phyloP scores from a whole-genome alignment of 2,329 filamentous ascomycete species.

The Bipolaris victoriae region DNA sequence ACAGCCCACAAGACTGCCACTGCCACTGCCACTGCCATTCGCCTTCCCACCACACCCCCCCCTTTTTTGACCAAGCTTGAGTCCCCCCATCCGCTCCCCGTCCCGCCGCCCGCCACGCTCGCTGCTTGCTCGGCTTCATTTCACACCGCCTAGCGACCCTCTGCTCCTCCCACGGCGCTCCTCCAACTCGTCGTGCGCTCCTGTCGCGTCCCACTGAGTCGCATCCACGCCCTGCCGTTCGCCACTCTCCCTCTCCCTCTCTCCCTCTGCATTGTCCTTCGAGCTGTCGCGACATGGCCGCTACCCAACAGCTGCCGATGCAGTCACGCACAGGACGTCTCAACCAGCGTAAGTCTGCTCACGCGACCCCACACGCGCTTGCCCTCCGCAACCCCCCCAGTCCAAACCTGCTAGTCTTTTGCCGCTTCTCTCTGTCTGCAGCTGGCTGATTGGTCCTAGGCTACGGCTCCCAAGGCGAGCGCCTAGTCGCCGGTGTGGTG shows the following conservation, averaged over 20 bases:
- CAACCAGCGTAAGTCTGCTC: constrained; percentile 75
- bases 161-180: constrained; percentile 24
- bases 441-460: constrained; percentile 60
- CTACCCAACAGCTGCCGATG: constrained; percentile 55
- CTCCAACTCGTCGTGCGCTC: constrained; percentile 8
- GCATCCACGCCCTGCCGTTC: constrained; percentile 14
- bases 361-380: constrained; percentile 21
- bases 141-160: constrained; percentile 33
- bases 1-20: constrained; percentile 6
- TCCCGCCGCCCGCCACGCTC: constrained; percentile 9
- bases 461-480: constrained; percentile 89
- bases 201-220: constrained; percentile 22
- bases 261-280: constrained; percentile 13
- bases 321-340: constrained; percentile 76
- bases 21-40: constrained; percentile 9
- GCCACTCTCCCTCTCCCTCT: background rate
- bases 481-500: constrained; percentile 92
- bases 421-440: background rate
- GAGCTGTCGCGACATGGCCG: constrained; percentile 50
- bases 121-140: constrained; percentile 37
- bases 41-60: constrained; percentile 16
- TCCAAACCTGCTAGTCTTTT: constrained; percentile 5
- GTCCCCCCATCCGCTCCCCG: background rate
- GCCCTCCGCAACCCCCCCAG: constrained; percentile 10
- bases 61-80: constrained; percentile 11